phyloP scores from a whole-genome alignment of 805 yeast genomes.

The Jamesozyma piceae region DNA sequence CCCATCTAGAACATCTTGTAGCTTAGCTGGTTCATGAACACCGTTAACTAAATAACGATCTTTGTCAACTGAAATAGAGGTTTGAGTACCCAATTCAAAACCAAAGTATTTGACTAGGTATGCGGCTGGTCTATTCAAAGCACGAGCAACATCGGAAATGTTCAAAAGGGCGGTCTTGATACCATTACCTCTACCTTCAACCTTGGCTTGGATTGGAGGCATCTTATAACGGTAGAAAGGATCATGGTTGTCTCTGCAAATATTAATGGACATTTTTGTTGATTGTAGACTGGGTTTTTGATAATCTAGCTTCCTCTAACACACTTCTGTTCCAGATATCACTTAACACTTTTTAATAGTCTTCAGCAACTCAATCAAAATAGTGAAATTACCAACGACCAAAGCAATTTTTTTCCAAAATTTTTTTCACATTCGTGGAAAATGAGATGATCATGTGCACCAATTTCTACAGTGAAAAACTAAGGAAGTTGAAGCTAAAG shows the following conservation, averaged over 20 bases:
- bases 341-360: no score
- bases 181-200: constrained; percentile 99
- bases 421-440: background rate
- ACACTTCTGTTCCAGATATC: no score
- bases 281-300: background rate
- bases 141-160: constrained; percentile 86
- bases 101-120: constrained; percentile 93
- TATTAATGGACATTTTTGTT: constrained; percentile 73
- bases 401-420: background rate
- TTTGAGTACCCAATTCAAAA: constrained; percentile 94
- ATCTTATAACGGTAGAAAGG: constrained; percentile 98
- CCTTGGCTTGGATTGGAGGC: constrained; percentile 96
- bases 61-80: constrained; percentile 64
- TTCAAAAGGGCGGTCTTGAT: constrained; percentile 91
- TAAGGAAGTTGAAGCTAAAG: no score
- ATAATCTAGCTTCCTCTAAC: background rate
- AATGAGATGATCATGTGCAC: no score
- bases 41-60: constrained; percentile 93
- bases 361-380: no score
- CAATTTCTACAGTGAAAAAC: no score
- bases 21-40: constrained; percentile 78
- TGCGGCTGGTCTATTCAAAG: constrained; percentile 85
- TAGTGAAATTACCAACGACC: no score
- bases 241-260: constrained; percentile 93
- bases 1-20: constrained; percentile 91